Conservation (phyloP, 768 basidiomycete species). For the Agrocybe pediades region DNA sequence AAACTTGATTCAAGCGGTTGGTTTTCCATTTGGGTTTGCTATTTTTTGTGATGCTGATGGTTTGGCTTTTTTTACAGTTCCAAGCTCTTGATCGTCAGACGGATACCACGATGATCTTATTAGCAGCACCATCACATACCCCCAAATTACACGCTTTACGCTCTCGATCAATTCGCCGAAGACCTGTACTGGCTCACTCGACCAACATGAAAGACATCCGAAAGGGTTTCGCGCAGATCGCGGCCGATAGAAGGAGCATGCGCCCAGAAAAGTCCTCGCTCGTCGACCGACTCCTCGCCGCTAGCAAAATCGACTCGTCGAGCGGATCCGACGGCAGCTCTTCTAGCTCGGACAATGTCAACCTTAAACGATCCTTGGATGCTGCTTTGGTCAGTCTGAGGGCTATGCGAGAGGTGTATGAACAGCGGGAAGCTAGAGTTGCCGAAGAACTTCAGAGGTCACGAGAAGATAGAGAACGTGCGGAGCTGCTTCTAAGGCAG, state of each 20-base stretch:
- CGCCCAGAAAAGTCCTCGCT: conserved; percentile 45
- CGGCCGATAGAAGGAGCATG: conserved; percentile 52
- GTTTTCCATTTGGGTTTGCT: conserved; percentile 16
- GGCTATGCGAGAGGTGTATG: conserved; percentile 64
- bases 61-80: conserved; percentile 50
- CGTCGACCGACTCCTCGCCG: conserved; percentile 42
- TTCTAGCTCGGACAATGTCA: conserved; percentile 54
- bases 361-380: conserved; percentile 68
- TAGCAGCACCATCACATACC: conserved; percentile 76
- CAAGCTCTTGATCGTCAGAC: conserved; percentile 80
- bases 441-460: conserved; percentile 68
- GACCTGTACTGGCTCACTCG: conserved; percentile 45
- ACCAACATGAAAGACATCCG: conserved; percentile 55
- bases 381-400: conserved; percentile 68
- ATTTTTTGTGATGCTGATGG: background rate
- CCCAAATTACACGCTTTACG: conserved; percentile 64
- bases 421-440: conserved; percentile 69
- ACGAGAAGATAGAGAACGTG: conserved; percentile 64
- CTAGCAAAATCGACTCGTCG: conserved; percentile 42
- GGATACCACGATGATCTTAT: conserved; percentile 72
- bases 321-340: conserved; percentile 56
- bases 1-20: conserved; percentile 68
- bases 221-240: conserved; percentile 58
- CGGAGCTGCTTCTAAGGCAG: conserved; percentile 67
- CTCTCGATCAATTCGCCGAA: conserved; percentile 70